These are phyloP conservation scores for Aureobasidium uvarum DNA, from an alignment of 2,329 filamentous ascomycete species.

Conservation along the genomic window DNA sequence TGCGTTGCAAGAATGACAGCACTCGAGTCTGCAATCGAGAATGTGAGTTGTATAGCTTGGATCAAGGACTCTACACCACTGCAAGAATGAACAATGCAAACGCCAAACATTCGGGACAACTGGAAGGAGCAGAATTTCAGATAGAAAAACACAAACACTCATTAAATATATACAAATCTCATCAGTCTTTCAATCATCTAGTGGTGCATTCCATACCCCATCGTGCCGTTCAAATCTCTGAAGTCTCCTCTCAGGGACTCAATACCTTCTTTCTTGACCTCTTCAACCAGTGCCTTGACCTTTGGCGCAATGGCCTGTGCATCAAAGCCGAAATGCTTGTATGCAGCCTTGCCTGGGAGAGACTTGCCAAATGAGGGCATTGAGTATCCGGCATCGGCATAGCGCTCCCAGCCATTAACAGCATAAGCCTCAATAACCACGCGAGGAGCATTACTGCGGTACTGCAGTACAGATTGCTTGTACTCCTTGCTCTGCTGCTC, in stretches of 20 bases:
- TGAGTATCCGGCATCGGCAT: constrained; percentile 56
- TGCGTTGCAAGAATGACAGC: too few relatives aligned
- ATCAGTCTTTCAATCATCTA: background rate
- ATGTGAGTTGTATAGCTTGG: too few relatives aligned
- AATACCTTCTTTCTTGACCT: constrained; percentile 41
- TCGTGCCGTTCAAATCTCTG: constrained; percentile 34
- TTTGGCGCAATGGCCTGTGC: constrained; percentile 46
- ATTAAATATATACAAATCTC: background rate
- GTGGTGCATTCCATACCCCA: constrained; percentile 32
- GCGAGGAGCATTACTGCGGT: constrained; percentile 30
- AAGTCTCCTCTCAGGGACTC: constrained; percentile 36
- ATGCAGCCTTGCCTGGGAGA: constrained; percentile 55
- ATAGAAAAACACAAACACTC: background rate
- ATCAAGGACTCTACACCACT: too few relatives aligned
- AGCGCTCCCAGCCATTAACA: constrained; percentile 59
- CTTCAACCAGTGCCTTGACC: constrained; percentile 41
- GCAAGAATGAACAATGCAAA: too few relatives aligned
- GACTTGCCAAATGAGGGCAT: constrained; percentile 58
- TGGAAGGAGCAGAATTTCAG: too few relatives aligned
- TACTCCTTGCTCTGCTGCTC: constrained; percentile 50
- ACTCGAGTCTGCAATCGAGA: too few relatives aligned
- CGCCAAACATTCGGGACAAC: too few relatives aligned
- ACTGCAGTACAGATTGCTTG: constrained; percentile 33
- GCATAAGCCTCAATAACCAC: constrained; percentile 63
- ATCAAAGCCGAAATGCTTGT: constrained; percentile 58